Evolutionary conservation across 768 basidiomycete genomes (phyloP), one percentile per base, ranked within the genome.

Genomic region (Lentinula raphanica): DNA sequence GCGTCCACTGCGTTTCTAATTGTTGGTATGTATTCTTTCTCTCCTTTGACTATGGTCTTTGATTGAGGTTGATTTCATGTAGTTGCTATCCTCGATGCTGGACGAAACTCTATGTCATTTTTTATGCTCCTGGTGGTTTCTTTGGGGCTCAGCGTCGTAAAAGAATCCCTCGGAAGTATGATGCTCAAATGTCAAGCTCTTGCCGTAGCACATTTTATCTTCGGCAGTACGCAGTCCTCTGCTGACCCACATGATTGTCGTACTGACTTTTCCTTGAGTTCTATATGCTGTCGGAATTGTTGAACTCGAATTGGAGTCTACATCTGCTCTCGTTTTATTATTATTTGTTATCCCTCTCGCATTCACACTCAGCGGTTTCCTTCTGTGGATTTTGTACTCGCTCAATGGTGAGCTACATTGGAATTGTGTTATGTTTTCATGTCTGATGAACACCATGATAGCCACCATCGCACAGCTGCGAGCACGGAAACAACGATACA

Each of bases 11-110:
- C 88, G n/a, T 96, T 98, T 74, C 85, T 99, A 44, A 90, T 98
- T 58, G 89, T 98, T 61, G 92, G 92, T 88, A 56, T 66, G 88
- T 35, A 28, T 46, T n/a, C 6, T 15, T 23, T 44, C 27, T 28
- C 39, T 12, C 21, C 29, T 21, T 19, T 44, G n/a, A n/a, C n/a
- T n/a, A n/a, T n/a, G n/a, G n/a, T n/a, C n/a, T n/a, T n/a, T n/a
- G n/a, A n/a, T n/a, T n/a, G n/a, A n/a, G n/a, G n/a, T n/a, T n/a
- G n/a, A n/a, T 31, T 32, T 9, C 3, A 50, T 0, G 61, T 8
- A 92, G 94, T 96, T 39, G 90, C 94, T n/a, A 92, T 95, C 59
- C 76, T 98, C 44, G 95, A 98, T 65, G 96, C 97, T 8, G 95
- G 90, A 5, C 77, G 97, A 46, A 98, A 98, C 66, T 90, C 94